Base-by-base conservation (phyloP, 2,329 filamentous ascomycete species). In the Colletotrichum sojae region DNA sequence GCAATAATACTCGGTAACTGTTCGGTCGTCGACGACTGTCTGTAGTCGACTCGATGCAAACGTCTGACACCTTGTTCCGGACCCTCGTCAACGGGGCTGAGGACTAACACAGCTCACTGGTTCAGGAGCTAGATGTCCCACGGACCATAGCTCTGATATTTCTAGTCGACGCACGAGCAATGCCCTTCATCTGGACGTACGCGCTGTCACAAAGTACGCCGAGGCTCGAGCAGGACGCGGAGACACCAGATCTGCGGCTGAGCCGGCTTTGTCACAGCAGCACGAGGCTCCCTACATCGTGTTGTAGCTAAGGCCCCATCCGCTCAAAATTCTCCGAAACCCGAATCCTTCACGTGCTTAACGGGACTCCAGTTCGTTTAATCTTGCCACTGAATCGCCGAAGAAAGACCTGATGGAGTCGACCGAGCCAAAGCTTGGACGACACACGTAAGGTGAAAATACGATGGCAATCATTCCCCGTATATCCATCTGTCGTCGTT, bases 391-490 rank as follows among this genome's bases (percentile, higher is more conserved):
- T 16, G 10, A 22, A 52, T 51, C 46, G 22, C 36, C 31, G 9
- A 43, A 16, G 6, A 43, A n/a, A n/a, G 9, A 48, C 25, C 16
- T 46, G 4, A 46, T 45, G 6, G 43, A 48, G 25, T 48, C 25
- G 20, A 58, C 46, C 43, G 16, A 31, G 40, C 16, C 45, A 18
- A 18, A 20, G 45, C 27, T 36, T 49, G 5, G 13, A 43, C 16
- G 13, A 43, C 6, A 31, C 40, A 9, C 53, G 27, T 10, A 66
- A 13, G 49, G 61, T 55, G 27, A 45, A 62, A 51, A 57, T 36
- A 13, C 22, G n/a, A 43, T 25, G 64, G 13, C 31, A 51, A 67
- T 63, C 51, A 43, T 31, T n/a, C 5, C 22, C 59, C 31, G 36
- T 13, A 52, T 12, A n/a, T 40, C 22, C 9, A 10, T 36, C 31